phyloP scores from a whole-genome alignment of 2,329 filamentous ascomycete species.

The Septoria petroselini region DNA sequence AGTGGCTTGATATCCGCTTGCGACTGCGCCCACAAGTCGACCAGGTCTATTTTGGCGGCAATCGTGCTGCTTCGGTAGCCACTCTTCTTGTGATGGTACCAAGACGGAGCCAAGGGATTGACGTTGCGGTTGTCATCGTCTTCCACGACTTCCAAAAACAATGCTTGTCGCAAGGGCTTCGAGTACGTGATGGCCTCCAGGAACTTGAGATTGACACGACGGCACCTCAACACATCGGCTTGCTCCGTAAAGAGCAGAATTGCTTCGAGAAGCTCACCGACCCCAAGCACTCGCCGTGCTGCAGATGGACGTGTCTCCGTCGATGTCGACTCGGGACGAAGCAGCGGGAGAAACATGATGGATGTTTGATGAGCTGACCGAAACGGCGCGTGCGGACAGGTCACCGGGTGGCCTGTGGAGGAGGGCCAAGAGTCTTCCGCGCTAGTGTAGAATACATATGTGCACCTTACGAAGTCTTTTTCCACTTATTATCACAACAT shows the following conservation, averaged over 20 bases:
- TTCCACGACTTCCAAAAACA: conserved; percentile 23
- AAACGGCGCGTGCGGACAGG: conserved; percentile 1
- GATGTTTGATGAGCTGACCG: neutral
- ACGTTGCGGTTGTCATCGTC: conserved; percentile 10
- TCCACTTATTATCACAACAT: too few species aligned
- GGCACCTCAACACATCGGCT: conserved; percentile 21
- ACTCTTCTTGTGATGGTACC: conserved; percentile 19
- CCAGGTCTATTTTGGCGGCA: conserved; percentile 23
- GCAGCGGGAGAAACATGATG: conserved; percentile 8
- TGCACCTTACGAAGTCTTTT: too few species aligned
- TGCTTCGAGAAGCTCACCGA: conserved; percentile 25
- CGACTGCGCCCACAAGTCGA: conserved; percentile 20
- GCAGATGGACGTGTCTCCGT: conserved; percentile 11
- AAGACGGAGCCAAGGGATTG: conserved; percentile 22
- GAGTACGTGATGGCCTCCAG: conserved; percentile 20
- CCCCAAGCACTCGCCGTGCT: conserved; percentile 22
- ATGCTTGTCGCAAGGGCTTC: conserved; percentile 13
- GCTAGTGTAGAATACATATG: too few species aligned
- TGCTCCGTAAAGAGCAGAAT: conserved; percentile 18
- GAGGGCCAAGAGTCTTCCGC: conserved; percentile 3
- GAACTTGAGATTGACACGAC: conserved; percentile 22
- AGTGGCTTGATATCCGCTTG: conserved; percentile 15
- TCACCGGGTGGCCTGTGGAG: neutral
- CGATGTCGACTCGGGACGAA: neutral
- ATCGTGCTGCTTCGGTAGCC: conserved; percentile 26